phyloP scores from a whole-genome alignment of 306 rosid species.

The Prunus persica region Prunus_persica_NCBIv2 NC_034009.1:41593501-41594000 shows the following conservation, averaged over 20 bases:
- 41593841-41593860: slow-evolving; percentile 5
- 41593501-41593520: slow-evolving; percentile 26
- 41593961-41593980: slow-evolving; percentile 21
- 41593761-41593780: slow-evolving; percentile 79
- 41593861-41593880: slow-evolving; percentile 16
- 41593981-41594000: slow-evolving; percentile 16
- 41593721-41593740: slow-evolving; percentile 39
- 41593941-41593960: slow-evolving; percentile 16
- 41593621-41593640: slow-evolving; percentile 63
- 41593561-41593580: slow-evolving; percentile 23
- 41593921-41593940: slow-evolving; percentile 2
- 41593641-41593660: slow-evolving; percentile 38
- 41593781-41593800: slow-evolving; percentile 38
- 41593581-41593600: slow-evolving; percentile 18
- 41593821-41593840: not conserved
- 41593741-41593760: slow-evolving; percentile 78
- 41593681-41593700: slow-evolving; percentile 21
- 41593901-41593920: not conserved
- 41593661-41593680: slow-evolving; percentile 8
- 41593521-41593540: slow-evolving; percentile 23
- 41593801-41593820: not conserved
- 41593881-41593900: slow-evolving; percentile 20
- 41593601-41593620: slow-evolving; percentile 63
- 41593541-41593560: slow-evolving; percentile 44
- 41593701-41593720: slow-evolving; percentile 19